Percentiles rank a stretch among this genome's conserved stretches.
Evolutionary conservation across 306 rosid species (phyloP).

Genomic region (Cicer arietinum): DNA sequence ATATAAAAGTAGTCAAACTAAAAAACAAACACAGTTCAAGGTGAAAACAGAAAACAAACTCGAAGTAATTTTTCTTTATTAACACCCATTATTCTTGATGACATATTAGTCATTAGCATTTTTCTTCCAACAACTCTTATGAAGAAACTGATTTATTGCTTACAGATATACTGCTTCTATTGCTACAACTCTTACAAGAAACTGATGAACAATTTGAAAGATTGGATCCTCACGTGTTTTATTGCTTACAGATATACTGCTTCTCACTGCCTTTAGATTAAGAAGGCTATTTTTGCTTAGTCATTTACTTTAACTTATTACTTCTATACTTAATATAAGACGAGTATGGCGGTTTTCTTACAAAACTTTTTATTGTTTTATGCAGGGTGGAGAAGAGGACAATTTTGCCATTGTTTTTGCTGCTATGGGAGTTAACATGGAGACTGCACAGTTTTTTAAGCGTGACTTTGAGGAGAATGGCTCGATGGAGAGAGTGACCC

Average conservation of each 20-base stretch:
- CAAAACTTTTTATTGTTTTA: slow-evolving; percentile 45
- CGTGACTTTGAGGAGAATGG: slow-evolving; percentile 99
- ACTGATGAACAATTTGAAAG: slow-evolving; percentile 20
- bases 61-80: neutral
- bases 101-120: slow-evolving; percentile 15
- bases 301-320: slow-evolving; percentile 12
- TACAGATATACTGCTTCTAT: slow-evolving; percentile 13
- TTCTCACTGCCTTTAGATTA: slow-evolving; percentile 33
- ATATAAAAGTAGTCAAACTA: slow-evolving; percentile 1
- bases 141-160: neutral
- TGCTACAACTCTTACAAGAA: no score
- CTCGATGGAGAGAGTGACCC: slow-evolving; percentile 99
- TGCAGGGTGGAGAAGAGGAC: slow-evolving; percentile 84
- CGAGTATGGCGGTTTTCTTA: slow-evolving; percentile 22
- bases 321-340: slow-evolving; percentile 15
- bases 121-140: slow-evolving; percentile 11
- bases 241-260: slow-evolving; percentile 24
- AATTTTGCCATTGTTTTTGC: slow-evolving; percentile 99
- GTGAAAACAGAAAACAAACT: neutral
- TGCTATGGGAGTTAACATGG: slow-evolving; percentile 99
- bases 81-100: neutral
- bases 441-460: slow-evolving; percentile 97
- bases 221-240: slow-evolving; percentile 6
- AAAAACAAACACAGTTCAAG: neutral
- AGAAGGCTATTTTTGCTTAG: slow-evolving; percentile 21